Percentiles rank a stretch among this genome's conserved stretches.
phyloP scores from a whole-genome alignment of 2,329 filamentous ascomycete genomes.

The Gyromitra esculenta region DNA sequence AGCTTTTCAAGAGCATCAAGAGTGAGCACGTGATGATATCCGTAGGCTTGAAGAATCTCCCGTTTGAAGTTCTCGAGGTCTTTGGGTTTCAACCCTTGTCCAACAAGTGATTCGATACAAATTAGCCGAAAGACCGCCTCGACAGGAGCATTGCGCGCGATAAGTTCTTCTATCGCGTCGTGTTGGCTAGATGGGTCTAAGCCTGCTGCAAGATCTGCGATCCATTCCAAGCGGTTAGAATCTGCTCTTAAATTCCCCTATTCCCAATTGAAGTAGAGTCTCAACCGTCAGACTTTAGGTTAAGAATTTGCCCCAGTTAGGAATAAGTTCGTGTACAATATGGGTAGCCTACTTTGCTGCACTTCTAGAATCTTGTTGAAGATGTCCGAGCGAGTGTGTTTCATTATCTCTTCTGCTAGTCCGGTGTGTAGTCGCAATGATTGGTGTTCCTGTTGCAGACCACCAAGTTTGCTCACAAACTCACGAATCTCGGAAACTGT shows the following conservation, averaged over 20 bases:
- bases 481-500: constrained; percentile 91
- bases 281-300: constrained; percentile 17
- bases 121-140: constrained; percentile 83
- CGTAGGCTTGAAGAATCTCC: constrained; percentile 89
- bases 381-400: constrained; percentile 85
- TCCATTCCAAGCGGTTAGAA: constrained; percentile 29
- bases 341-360: constrained; percentile 75
- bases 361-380: constrained; percentile 91
- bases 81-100: constrained; percentile 84
- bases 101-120: constrained; percentile 90
- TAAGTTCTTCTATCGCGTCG: constrained; percentile 92
- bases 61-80: constrained; percentile 91
- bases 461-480: constrained; percentile 92
- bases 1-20: constrained; percentile 88
- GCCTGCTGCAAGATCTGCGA: constrained; percentile 75
- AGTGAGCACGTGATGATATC: constrained; percentile 92
- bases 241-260: constrained; percentile 12
- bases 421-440: constrained; percentile 92
- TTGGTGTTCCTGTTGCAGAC: constrained; percentile 91
- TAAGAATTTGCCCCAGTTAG: constrained; percentile 20
- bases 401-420: constrained; percentile 93
- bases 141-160: constrained; percentile 83
- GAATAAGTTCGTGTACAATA: constrained; percentile 20
- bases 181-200: constrained; percentile 89
- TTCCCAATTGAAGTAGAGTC: constrained; percentile 25